Percentiles rank a stretch among this genome's conserved stretches.
These are phyloP conservation scores for Verticillium dahliae DNA, from an alignment of 2,329 filamentous ascomycete species.

Conservation along the genomic window DNA sequence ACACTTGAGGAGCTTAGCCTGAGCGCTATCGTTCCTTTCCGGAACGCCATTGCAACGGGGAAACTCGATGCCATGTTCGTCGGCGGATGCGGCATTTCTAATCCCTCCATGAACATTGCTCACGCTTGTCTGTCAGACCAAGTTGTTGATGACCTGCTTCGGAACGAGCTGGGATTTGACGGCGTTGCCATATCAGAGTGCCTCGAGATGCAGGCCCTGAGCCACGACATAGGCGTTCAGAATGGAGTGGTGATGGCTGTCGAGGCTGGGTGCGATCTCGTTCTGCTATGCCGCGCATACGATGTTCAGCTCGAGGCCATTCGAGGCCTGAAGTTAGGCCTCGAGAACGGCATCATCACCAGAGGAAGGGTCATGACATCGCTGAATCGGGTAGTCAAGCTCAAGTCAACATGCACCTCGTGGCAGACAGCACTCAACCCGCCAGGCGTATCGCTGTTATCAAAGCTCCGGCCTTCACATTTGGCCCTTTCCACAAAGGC, in stretches of 20 bases:
- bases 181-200: conserved; percentile 95
- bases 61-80: conserved; percentile 89
- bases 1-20: conserved; percentile 86
- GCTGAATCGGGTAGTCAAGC: conserved; percentile 65
- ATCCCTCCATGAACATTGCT: conserved; percentile 87
- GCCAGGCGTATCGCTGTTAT: conserved; percentile 67
- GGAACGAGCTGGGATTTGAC: conserved; percentile 83
- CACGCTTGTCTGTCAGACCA: conserved; percentile 91
- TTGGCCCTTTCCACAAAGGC: conserved; percentile 74
- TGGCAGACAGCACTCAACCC: conserved; percentile 92
- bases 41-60: conserved; percentile 80
- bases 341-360: conserved; percentile 85
- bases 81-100: conserved; percentile 87
- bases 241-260: conserved; percentile 97
- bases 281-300: conserved; percentile 82
- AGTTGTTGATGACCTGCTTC: conserved; percentile 81
- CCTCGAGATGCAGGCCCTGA: conserved; percentile 91
- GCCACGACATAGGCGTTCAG: conserved; percentile 93
- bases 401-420: conserved; percentile 81
- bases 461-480: conserved; percentile 76
- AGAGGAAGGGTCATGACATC: conserved; percentile 76
- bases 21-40: conserved; percentile 86
- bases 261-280: conserved; percentile 88
- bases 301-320: conserved; percentile 88
- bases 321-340: conserved; percentile 77